Base-by-base conservation (phyloP, 257 asterid species). In the Solanum sitiens region DNA sequence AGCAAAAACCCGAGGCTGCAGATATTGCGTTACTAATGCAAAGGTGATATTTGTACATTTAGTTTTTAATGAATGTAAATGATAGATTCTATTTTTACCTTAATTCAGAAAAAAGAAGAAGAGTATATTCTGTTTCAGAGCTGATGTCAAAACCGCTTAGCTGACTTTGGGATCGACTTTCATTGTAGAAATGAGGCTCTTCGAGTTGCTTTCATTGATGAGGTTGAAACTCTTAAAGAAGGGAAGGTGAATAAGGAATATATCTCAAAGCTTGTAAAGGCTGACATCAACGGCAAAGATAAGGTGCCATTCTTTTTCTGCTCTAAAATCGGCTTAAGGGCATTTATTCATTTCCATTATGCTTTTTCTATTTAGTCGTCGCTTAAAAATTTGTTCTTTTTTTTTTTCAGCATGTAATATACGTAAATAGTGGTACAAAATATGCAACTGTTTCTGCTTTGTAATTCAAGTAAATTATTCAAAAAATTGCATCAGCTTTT, bases 11-110 rank as follows among this genome's bases (percentile, higher is more conserved):
- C 59, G 97, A 96, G 94, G 99, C 99, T 91, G 98, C 98, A 87
- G 98, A 97, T 93, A 93, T 97, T 91, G 99, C 99, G 83, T 87
- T 95, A 86, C 90, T 97, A 92, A 97, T 97, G 99, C 99, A 95
- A 90, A 97, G 98, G 99, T 97, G 92, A 88, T 35, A 37, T 25
- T 83, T 83, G 16, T 86, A 8, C 72, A 16, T 87, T 79, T 86
- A 9, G 23, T 47, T 72, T 32, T 74, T 47, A 12, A 21, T 27
- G 33, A 68, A 70, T 42, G 42, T 45, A 32, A 14, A 30, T 20
- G 70, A 71, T 86, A 35, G 44, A 45, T 53, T 85, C 47, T 6
- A 20, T 37, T 21, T 74, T 37, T 33, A 6, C 53, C 50, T 74
- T 74, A 5, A 1, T 3, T 37, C 32, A 37, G 10, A 74, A 37